These are phyloP conservation scores for Yamadazyma olivae DNA, from an alignment of 805 yeast species.

Conservation along the genomic window DNA sequence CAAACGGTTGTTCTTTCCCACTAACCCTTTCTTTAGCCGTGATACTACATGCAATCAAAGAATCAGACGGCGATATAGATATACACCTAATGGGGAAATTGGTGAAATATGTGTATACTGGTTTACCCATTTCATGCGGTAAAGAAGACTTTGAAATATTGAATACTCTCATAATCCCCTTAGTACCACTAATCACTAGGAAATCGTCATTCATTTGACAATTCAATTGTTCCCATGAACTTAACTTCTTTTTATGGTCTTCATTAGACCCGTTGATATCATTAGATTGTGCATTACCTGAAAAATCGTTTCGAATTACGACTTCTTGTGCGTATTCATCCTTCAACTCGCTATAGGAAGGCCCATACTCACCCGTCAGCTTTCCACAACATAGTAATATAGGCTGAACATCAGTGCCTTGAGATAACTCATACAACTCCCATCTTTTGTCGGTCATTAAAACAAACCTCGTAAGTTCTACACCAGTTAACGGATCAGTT, in stretches of 20 bases:
- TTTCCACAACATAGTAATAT: conserved; percentile 63
- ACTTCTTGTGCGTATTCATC: conserved; percentile 20
- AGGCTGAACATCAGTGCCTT: conserved; percentile 38
- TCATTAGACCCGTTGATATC: conserved; percentile 14
- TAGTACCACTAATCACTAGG: conserved; percentile 67
- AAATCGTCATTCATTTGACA: conserved; percentile 59
- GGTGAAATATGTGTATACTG: conserved; percentile 66
- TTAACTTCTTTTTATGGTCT: conserved; percentile 32
- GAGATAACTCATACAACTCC: conserved; percentile 60
- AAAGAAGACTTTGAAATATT: conserved; percentile 38
- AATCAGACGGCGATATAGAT: conserved; percentile 63
- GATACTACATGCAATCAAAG: conserved; percentile 72
- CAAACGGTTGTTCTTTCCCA: conserved; percentile 72
- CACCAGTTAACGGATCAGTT: conserved; percentile 37
- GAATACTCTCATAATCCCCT: conserved; percentile 66
- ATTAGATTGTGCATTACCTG: conserved; percentile 8
- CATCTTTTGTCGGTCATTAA: conserved; percentile 66
- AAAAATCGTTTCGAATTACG: conserved; percentile 28
- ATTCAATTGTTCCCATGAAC: conserved; percentile 57
- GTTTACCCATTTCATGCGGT: conserved; percentile 47
- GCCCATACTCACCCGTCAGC: conserved; percentile 66
- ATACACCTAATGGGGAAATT: conserved; percentile 78
- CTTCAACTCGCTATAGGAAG: conserved; percentile 38
- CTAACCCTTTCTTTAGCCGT: conserved; percentile 72
- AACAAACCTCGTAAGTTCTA: conserved; percentile 62